Evolutionary conservation across 441 rosid species (phyloP), one percentile per base, ranked within the genome.

Genomic region (Raphanus hybrid): DNA sequence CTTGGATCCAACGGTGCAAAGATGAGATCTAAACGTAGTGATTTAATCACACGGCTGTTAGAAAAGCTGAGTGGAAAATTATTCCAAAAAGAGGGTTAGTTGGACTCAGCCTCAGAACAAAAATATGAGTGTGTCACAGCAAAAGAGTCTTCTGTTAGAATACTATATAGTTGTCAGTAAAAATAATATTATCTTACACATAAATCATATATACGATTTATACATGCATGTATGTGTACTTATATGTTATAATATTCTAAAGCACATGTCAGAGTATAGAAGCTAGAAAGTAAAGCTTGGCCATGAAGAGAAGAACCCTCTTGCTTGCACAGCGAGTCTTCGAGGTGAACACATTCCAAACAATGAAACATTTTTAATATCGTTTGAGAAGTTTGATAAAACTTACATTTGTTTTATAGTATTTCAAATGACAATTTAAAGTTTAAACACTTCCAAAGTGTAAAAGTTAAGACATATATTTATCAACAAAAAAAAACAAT

Each of bases 101-200:
- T 88, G 94, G 88, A 84, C 84, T 78, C 86, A 69, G 84, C 86
- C 43, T 37, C 43, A 64, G 64, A 69, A 79, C 43, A 78, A 82
- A 86, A 81, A 85, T 77, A 82, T 81, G 90, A 82, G 93, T 88
- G 91, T 84, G 89, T 80, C 85, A 90, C 94, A 89, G 91, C 91
- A 82, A 85, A 23, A 85, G 85, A 86, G 84, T 74, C 84, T 83
- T 74, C 87, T 87, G 89, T 76, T 81, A 84, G 84, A 82, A 86
- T 79, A 52, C 58, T 52, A 74, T 74, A 29, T 84, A 83, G 97
- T 87, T 88, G 96, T 88, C 92, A 83, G 94, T 86, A 66, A 85
- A 69, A 80, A 82, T 15, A 29, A 67, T 75, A 66, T 75, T 75
- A 80, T 80, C 73, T 54, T 69, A 58, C 58, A 63, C 32, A 70